These are phyloP conservation scores for Aspergillus niger DNA, from an alignment of 2,329 filamentous ascomycete species.

Conservation along the genomic window DNA sequence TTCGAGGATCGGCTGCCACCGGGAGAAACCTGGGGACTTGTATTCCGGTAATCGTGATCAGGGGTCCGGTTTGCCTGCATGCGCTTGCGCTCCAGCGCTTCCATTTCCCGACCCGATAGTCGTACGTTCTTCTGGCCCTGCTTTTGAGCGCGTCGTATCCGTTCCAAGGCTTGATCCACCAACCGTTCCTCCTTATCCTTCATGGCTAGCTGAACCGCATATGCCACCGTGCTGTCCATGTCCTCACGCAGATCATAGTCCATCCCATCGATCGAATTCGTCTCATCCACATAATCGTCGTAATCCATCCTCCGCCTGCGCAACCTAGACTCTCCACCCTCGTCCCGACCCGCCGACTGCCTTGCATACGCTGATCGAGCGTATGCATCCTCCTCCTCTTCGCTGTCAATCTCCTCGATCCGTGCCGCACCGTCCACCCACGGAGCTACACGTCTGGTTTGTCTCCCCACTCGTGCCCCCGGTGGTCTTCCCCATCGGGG, in stretches of 20 bases:
- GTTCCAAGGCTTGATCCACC: slow-evolving; percentile 74
- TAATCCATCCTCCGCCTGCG: slow-evolving; percentile 40
- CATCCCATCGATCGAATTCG: slow-evolving; percentile 48
- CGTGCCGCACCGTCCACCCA: slow-evolving; percentile 51
- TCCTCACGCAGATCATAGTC: slow-evolving; percentile 57
- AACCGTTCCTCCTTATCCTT: slow-evolving; percentile 72
- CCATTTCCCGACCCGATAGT: slow-evolving; percentile 76
- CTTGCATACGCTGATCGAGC: slow-evolving; percentile 26
- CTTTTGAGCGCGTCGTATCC: slow-evolving; percentile 75
- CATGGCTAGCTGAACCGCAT: slow-evolving; percentile 57
- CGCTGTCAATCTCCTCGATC: slow-evolving; percentile 43
- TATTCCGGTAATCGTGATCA: slow-evolving; percentile 21
- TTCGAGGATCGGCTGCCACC: slow-evolving; percentile 21
- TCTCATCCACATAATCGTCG: slow-evolving; percentile 53
- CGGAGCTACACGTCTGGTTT: slow-evolving; percentile 56
- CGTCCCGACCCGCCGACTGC: slow-evolving; percentile 37
- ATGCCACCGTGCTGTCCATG: slow-evolving; percentile 46
- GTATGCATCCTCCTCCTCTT: slow-evolving; percentile 44
- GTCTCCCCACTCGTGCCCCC: slow-evolving; percentile 73
- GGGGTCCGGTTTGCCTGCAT: slow-evolving; percentile 49
- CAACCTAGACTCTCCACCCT: slow-evolving; percentile 35
- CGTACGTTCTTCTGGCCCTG: slow-evolving; percentile 77
- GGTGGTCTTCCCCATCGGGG: slow-evolving; percentile 99
- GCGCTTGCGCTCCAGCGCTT: slow-evolving; percentile 72
- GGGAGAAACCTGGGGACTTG: slow-evolving; percentile 10